Evolutionary conservation across 2,329 filamentous ascomycete genomes (phyloP), one percentile per base, ranked within the genome.

Genomic region (Escovopsis sp.): DNA sequence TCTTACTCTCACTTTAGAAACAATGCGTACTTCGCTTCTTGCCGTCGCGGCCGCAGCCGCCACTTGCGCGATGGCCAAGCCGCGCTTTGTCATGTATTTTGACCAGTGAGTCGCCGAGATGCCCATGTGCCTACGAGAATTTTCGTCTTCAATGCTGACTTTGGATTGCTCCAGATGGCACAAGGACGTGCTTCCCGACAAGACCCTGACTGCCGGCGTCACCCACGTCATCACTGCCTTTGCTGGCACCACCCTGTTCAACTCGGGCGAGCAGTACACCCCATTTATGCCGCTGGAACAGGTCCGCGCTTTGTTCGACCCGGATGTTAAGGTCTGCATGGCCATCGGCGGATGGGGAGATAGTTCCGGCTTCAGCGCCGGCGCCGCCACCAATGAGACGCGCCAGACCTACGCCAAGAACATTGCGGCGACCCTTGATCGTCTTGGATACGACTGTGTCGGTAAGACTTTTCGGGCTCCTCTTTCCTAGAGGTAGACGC

Each of bases 341-440:
- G 71, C 77, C 14, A 69, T 82, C 35, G 79, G 78, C 12, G 78
- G 77, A 25, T 81, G 77, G 76, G 77, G 71, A 2, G 75, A 81
- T 44, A 72, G 70, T 0, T 51, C 54, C 11, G 76, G 76, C 0
- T 81, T 81, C 53, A 61, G 64, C 3, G 51, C 44, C 2, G 74
- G 64, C 2, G 66, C 68, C 3, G 67, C 65, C 34, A 67, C 65
- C 1, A 62, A 71, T 1, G 53, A 58, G 8, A 64, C 58, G 7
- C 70, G 74, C 1, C 53, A 63, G 35, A 58, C 48, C 12, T 82
- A 73, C 42, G 79, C 78, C 13, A 63, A 64, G 38, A 79, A 79
- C 47, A 60, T 81, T 2, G 70, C 66, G 1, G 55, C 59, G 1
- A 71, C 76, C 54, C 53, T 81, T 3, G 57, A 68, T 2, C 59